Conservation (phyloP, 2,329 filamentous ascomycete species). For the Pyricularia grisea region DNA sequence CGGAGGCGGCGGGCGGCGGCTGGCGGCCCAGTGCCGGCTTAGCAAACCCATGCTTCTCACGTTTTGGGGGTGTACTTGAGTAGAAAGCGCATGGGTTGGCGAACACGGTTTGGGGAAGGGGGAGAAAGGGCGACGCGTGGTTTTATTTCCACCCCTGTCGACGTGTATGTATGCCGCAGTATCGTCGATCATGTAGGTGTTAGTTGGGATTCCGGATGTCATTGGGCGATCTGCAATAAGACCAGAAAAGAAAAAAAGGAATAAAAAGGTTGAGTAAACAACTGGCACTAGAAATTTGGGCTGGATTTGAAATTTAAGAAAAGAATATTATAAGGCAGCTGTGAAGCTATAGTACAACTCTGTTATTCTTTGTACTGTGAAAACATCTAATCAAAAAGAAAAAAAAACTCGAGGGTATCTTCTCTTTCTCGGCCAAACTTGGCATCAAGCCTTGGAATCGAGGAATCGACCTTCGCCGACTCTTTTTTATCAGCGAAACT, state of each 20-base stretch:
- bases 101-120: neutral
- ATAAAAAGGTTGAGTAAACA: neutral
- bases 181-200: neutral
- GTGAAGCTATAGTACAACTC: constrained; percentile 5
- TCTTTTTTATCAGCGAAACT: neutral
- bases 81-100: neutral
- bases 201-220: neutral
- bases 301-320: neutral
- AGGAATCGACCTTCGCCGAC: neutral
- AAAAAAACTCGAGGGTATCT: constrained; percentile 4
- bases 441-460: constrained; percentile 5
- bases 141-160: neutral
- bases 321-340: constrained; percentile 2
- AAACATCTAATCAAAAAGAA: constrained; percentile 2
- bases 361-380: neutral
- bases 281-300: no score
- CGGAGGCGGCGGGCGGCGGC: no score
- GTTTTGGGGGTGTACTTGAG: neutral
- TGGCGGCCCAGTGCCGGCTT: neutral
- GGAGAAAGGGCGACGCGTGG: no score
- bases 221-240: neutral
- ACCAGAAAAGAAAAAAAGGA: neutral
- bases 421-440: constrained; percentile 4
- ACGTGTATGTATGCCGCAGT: neutral
- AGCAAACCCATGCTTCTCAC: neutral